Evolutionary conservation across 805 yeast genomes (phyloP).

Genomic region (Babjeviella inositovora): DNA sequence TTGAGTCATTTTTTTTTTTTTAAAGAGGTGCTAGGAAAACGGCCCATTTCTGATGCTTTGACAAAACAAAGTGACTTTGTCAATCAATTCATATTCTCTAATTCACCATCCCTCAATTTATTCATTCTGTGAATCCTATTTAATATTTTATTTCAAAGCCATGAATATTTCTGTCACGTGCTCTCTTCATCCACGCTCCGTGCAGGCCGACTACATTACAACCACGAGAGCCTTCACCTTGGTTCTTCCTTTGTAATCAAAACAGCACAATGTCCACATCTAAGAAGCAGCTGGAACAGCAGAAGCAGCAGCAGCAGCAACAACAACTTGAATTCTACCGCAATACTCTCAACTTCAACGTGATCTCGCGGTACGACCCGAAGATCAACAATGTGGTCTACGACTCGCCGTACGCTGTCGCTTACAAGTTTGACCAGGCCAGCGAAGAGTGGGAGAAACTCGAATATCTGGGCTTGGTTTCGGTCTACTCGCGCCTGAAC

Average conservation of each 20-base stretch:
- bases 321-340: conserved; percentile 49
- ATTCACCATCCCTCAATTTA: too few species aligned
- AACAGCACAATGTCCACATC: too few species aligned
- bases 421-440: conserved; percentile 43
- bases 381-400: conserved; percentile 49
- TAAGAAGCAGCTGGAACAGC: too few species aligned
- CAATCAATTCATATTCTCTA: too few species aligned
- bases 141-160: too few species aligned
- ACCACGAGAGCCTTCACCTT: too few species aligned
- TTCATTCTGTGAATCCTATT: too few species aligned
- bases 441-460: conserved; percentile 54
- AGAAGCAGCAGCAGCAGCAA: too few species aligned
- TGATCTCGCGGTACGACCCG: conserved; percentile 65
- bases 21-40: background rate
- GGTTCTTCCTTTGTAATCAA: too few species aligned
- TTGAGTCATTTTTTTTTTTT: background rate
- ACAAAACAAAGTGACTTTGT: background rate
- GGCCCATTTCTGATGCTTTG: background rate
- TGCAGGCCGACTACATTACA: too few species aligned
- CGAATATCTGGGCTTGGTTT: conserved; percentile 56
- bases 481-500: conserved; percentile 34
- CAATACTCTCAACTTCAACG: conserved; percentile 58
- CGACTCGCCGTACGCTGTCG: conserved; percentile 57
- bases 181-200: too few species aligned
- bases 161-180: too few species aligned